Percentiles rank a stretch among this genome's conserved stretches.
Conservation (phyloP, 768 basidiomycete species). For the Auriscalpium orientale region DNA sequence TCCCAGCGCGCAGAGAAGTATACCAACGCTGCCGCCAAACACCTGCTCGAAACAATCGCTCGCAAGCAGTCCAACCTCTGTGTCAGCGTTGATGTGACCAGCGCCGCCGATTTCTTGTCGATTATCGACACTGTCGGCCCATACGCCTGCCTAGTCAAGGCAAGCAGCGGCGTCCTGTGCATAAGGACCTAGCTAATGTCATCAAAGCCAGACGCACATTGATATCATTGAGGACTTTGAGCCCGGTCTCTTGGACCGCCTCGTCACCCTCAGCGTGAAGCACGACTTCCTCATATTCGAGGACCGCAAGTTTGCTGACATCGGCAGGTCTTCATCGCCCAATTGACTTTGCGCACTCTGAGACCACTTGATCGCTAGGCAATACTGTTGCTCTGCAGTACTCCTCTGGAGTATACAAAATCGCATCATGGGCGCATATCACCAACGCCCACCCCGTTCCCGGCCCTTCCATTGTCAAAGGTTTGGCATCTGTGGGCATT, state of each 20-base stretch:
- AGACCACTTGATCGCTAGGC: conserved; percentile 39
- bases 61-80: conserved; percentile 88
- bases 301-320: conserved; percentile 98
- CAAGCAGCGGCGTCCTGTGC: conserved; percentile 22
- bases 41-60: conserved; percentile 74
- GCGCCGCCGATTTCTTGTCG: conserved; percentile 64
- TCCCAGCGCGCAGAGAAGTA: conserved; percentile 49
- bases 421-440: conserved; percentile 92
- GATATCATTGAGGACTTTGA: conserved; percentile 95
- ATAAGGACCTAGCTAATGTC: conserved; percentile 22
- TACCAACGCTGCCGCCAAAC: conserved; percentile 68
- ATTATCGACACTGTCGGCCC: conserved; percentile 88
- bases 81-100: conserved; percentile 92
- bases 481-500: conserved; percentile 78
- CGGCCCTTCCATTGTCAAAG: conserved; percentile 91
- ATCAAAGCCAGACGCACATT: conserved; percentile 71
- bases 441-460: conserved; percentile 96
- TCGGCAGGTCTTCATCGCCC: conserved; percentile 48
- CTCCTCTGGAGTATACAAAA: conserved; percentile 85
- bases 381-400: conserved; percentile 97
- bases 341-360: neutral
- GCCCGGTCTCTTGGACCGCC: conserved; percentile 52
- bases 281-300: conserved; percentile 97
- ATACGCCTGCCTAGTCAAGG: conserved; percentile 92
- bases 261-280: conserved; percentile 64